Evolutionary conservation across 2,329 filamentous ascomycete species (phyloP), one percentile per base, ranked within the genome.

Genomic region (Phyllosticta capitalensis): DNA sequence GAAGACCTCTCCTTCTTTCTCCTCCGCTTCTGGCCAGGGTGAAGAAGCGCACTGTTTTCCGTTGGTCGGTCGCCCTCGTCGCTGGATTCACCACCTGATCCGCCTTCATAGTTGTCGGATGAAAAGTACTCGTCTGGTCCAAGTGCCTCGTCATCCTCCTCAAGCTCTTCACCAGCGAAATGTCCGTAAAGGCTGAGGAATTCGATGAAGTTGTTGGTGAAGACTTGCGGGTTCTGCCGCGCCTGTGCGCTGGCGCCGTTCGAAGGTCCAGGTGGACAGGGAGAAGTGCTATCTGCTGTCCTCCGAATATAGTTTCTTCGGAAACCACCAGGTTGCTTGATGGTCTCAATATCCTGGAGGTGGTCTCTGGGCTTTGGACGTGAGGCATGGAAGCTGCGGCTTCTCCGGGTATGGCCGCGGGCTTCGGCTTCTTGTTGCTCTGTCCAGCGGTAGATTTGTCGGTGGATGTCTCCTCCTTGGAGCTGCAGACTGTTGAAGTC

Each of bases 381-480:
- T 38, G 87, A 81, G 52, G 89, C 76, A 67, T 87, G 85, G 72
- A 96, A 96, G 73, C 92, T 97, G 76, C 92, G 87, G 75, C 92
- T 96, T 67, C 92, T 84, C 66, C 87, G 83, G 68, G 85, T 78
- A 66, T 83, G 83, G 19, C 80, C 78, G 62, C 79, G 81, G 54
- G 78, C 76, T 65, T 86, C 83, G 53, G 84, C 79, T 69, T 95
- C 86, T 56, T 88, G 88, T 71, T 95, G 89, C 72, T 97, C 91
- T 5, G 91, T 90, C 90, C 95, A 99, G 66, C 90, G 87, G 78
- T 99, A 99, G 67, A 99, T 95, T 58, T 92, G 90, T 62, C 94
- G 82, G 22, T 92, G 96, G 60, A 96, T 88, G 71, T 99, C 94
- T 64, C 94, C 94, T 62, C 94, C 94, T 71, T 97, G 95, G 53